Conservation (phyloP, 495 filamentous ascomycete genomes). For the Glarea lozoyensis region DNA sequence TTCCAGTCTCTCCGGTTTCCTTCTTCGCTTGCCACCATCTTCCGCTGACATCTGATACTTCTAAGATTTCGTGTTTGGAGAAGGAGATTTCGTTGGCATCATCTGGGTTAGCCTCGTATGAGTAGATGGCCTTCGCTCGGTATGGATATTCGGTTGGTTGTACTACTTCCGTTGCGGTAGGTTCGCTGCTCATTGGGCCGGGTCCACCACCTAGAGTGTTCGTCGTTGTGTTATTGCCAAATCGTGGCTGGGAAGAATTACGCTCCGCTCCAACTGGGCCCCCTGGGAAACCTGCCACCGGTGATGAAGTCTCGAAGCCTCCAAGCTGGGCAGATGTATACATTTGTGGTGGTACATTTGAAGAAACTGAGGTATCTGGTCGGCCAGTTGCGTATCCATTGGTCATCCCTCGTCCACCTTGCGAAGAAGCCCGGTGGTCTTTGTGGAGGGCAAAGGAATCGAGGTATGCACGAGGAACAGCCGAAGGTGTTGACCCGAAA, state of each 20-base stretch:
- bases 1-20: conserved; percentile 88
- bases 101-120: conserved; percentile 95
- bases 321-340: conserved; percentile 92
- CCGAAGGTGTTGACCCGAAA: conserved; percentile 86
- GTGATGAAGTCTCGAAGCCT: conserved; percentile 93
- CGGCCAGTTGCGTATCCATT: conserved; percentile 51
- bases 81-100: conserved; percentile 98
- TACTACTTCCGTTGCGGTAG: conserved; percentile 53
- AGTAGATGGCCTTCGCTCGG: conserved; percentile 95
- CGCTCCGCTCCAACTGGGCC: conserved; percentile 25
- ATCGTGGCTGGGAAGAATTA: conserved; percentile 49
- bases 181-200: conserved; percentile 21
- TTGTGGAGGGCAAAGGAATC: conserved; percentile 95
- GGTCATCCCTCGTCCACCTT: conserved; percentile 58
- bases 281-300: conserved; percentile 52
- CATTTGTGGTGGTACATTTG: conserved; percentile 76
- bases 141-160: conserved; percentile 93
- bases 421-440: conserved; percentile 54
- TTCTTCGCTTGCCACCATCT: conserved; percentile 99
- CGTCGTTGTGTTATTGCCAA: conserved; percentile 30
- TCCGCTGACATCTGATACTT: conserved; percentile 94
- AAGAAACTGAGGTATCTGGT: conserved; percentile 73
- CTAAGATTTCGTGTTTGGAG: conserved; percentile 89
- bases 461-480: conserved; percentile 81
- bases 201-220: conserved; percentile 8